A percentile compares a stretch with the other conserved stretches of the same genome.
Evolutionary conservation across 345 rosid genomes (phyloP).

Genomic region (Linum trigynum): DNA sequence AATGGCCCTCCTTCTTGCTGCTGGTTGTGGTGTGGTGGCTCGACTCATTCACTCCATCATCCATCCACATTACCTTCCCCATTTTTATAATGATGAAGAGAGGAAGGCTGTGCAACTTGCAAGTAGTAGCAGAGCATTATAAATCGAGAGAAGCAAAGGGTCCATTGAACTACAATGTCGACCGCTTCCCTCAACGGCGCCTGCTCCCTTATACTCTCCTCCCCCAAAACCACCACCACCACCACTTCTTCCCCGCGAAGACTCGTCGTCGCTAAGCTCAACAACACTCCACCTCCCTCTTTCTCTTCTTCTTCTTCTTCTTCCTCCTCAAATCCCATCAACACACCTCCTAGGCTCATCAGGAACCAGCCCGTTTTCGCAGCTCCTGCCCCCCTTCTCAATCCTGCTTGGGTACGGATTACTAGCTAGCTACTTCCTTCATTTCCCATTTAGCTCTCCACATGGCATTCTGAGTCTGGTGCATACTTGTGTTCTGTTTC

Average conservation of each 20-base stretch:
- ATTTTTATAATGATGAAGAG: neutral
- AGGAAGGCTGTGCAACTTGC: neutral
- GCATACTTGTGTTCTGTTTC: neutral
- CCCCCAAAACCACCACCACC: conserved; percentile 33
- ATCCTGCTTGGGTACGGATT: conserved; percentile 34
- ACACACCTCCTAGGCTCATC: conserved; percentile 44
- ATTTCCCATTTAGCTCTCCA: neutral
- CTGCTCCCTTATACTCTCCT: conserved; percentile 39
- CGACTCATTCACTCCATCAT: neutral
- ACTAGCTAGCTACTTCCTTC: neutral
- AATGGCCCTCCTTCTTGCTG: neutral
- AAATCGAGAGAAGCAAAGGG: conserved; percentile 13
- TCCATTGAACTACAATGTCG: conserved; percentile 47
- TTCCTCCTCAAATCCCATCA: conserved; percentile 17
- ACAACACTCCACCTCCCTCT: neutral
- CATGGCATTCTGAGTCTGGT: neutral
- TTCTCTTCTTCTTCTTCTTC: conserved; percentile 25
- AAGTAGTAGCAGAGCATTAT: conserved; percentile 14
- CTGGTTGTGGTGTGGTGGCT: neutral
- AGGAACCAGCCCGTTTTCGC: conserved; percentile 69
- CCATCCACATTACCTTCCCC: neutral
- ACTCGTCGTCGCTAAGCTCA: conserved; percentile 33
- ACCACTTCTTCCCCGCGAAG: conserved; percentile 23
- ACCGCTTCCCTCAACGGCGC: conserved; percentile 52
- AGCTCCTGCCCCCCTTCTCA: conserved; percentile 56